Evolutionary conservation across 2,329 filamentous ascomycete species (phyloP), one percentile per base, ranked within the genome.

Genomic region (Claviceps sp.): DNA sequence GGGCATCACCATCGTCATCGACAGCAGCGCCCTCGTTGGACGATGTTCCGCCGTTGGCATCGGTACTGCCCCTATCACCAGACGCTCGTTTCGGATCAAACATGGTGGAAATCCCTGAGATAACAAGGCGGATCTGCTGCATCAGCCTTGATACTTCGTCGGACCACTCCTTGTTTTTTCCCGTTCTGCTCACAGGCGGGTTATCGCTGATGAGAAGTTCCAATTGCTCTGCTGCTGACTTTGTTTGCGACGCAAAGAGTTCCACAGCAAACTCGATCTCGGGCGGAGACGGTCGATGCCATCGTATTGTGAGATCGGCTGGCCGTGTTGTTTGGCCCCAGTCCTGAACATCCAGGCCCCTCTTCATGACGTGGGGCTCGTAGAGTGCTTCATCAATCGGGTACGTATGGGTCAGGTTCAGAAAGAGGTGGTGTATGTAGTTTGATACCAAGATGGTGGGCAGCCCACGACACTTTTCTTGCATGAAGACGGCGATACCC

Each of bases 151-250:
- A 91, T 30, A 97, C 85, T 65, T 98, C 94, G 65, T 98, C 93
- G 0, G 91, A 96, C 93, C 93, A 98, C 61, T 96, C 91, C 68
- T 97, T 98, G 59, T 95, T 94, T 65, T 91, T 95, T 40, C 93
- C 93, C 58, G 90, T 91, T 52, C 91, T 81, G 66, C 89, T 94
- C 50, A 97, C 84, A 2, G 82, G 84, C 1, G 89, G 85, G 38
- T 85, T 79, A 46, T 88, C 83, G 55, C 87, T 84, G 62, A 89
- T 94, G n/a, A 98, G 76, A 7, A 84, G 79, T 56, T 81, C 79
- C 13, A 98, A 71, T 55, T 88, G 82, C 53, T 82, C 73, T 54
- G 91, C 78, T 2, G 91, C 90, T 42, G 80, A 82, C 52, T 81
- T 81, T 5, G 86, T 84, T 66, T 97, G 90, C 1, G 84, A 85